Conservation (phyloP, 306 rosid genomes). For the Castanea crenata region DNA sequence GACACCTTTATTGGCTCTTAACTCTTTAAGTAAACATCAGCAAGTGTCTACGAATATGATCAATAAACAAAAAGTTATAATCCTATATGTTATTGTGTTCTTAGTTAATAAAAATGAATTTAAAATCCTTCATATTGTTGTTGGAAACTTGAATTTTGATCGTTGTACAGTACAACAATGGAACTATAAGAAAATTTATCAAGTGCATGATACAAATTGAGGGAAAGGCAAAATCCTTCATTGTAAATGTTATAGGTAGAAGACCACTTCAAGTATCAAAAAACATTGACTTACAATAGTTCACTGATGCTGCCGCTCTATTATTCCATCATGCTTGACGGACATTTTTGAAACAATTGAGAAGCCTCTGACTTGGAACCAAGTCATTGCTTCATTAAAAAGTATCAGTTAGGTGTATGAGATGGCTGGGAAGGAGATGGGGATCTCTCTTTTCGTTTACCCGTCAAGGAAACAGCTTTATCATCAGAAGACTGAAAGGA, state of each 20-base stretch:
- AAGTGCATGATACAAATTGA: neutral
- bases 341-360: neutral
- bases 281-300: neutral
- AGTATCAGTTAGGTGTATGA: neutral
- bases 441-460: slow-evolving; percentile 79
- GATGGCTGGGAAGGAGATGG: slow-evolving; percentile 31
- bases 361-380: neutral
- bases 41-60: neutral
- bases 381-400: neutral
- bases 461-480: slow-evolving; percentile 24
- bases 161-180: neutral
- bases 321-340: neutral
- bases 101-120: neutral
- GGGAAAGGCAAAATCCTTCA: neutral
- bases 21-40: neutral
- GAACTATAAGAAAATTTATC: neutral
- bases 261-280: neutral
- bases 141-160: neutral
- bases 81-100: neutral
- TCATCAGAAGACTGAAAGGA: slow-evolving; percentile 25
- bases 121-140: neutral
- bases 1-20: no score
- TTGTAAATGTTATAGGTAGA: neutral
- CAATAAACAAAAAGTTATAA: neutral
- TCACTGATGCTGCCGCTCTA: neutral